Evolutionary conservation across 2,329 filamentous ascomycete genomes (phyloP).

Genomic region (Diaporthe destruens): DNA sequence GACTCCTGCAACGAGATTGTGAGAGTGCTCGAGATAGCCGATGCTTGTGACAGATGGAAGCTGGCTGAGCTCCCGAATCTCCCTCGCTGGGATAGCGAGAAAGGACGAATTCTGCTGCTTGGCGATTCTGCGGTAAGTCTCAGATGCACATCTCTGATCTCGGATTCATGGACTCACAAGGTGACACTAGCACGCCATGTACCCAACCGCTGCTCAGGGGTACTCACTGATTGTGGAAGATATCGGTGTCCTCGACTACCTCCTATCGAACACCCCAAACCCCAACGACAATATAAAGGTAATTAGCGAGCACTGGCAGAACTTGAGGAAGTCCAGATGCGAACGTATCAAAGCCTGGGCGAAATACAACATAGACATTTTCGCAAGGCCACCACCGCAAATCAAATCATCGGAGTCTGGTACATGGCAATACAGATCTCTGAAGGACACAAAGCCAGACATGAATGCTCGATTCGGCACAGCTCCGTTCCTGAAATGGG

Average conservation of each 20-base stretch:
- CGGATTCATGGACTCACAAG: background rate
- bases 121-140: conserved; percentile 42
- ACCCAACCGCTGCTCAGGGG: conserved; percentile 32
- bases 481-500: conserved; percentile 31
- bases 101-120: conserved; percentile 42
- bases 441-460: conserved; percentile 22
- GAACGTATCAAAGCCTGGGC: conserved; percentile 44
- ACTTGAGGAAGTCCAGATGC: conserved; percentile 43
- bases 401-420: background rate
- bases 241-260: conserved; percentile 33
- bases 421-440: conserved; percentile 15
- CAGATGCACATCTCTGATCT: background rate
- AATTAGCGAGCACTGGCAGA: conserved; percentile 39
- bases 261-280: background rate
- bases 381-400: background rate
- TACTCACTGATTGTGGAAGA: conserved; percentile 37
- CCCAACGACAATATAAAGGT: background rate
- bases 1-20: conserved; percentile 41
- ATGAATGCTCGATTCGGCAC: conserved; percentile 28
- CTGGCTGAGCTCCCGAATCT: conserved; percentile 45
- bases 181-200: conserved; percentile 34
- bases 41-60: conserved; percentile 44
- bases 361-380: conserved; percentile 40
- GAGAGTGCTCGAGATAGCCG: conserved; percentile 37
- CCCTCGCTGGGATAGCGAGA: conserved; percentile 44